Evolutionary conservation across 345 rosid genomes (phyloP).

Genomic region (Xanthoceras sorbifolium): DNA sequence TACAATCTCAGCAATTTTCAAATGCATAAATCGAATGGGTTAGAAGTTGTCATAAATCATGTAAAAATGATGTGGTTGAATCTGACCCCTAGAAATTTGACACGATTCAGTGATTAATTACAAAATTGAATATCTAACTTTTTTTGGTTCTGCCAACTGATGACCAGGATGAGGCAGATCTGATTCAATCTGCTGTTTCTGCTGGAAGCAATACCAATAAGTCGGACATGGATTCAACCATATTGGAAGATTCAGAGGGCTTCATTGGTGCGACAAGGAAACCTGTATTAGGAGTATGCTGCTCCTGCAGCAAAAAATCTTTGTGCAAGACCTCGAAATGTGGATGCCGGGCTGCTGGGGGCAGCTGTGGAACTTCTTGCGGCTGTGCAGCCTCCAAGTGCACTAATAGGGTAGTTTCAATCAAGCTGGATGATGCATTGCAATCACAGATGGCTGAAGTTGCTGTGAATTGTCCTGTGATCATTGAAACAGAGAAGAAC

Average conservation of each 20-base stretch:
- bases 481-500: conserved; percentile 29
- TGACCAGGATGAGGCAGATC: conserved; percentile 52
- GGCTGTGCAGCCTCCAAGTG: conserved; percentile 68
- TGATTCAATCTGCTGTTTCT: conserved; percentile 45
- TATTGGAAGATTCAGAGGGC: conserved; percentile 44
- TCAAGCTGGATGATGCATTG: conserved; percentile 16
- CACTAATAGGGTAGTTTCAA: conserved; percentile 48
- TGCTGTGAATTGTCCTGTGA: conserved; percentile 13
- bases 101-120: neutral
- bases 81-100: too few relatives aligned
- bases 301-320: conserved; percentile 77
- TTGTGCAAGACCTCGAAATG: conserved; percentile 80
- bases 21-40: neutral
- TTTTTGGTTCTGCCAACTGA: conserved; percentile 9
- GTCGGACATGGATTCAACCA: conserved; percentile 38
- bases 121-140: conserved; percentile 20
- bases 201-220: conserved; percentile 34
- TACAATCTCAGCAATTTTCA: neutral
- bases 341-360: conserved; percentile 64
- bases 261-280: conserved; percentile 23
- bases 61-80: neutral
- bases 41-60: neutral
- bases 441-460: conserved; percentile 18
- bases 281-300: conserved; percentile 47
- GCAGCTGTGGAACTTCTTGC: conserved; percentile 69